A percentile compares a stretch with the other conserved stretches of the same genome.
These are phyloP conservation scores for Ogataea pignaliae DNA, from an alignment of 805 yeast species.

Conservation along the genomic window DNA sequence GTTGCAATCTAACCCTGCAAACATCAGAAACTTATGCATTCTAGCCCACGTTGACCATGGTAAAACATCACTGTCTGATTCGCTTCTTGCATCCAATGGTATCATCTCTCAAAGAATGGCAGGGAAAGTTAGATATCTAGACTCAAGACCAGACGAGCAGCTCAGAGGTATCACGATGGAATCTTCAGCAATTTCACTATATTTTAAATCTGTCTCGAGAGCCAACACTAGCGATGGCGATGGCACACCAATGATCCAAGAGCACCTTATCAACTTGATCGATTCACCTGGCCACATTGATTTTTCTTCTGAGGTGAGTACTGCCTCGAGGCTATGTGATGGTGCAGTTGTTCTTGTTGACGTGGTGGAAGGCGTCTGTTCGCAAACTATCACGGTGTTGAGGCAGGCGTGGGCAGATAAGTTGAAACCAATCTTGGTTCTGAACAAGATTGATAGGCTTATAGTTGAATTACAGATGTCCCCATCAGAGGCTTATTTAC, in stretches of 20 bases:
- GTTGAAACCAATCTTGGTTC: slow-evolving; percentile 78
- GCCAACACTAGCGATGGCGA: slow-evolving; percentile 5
- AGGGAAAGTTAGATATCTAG: slow-evolving; percentile 89
- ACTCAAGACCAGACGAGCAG: slow-evolving; percentile 94
- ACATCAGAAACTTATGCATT: slow-evolving; percentile 86
- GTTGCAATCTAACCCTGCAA: slow-evolving; percentile 64
- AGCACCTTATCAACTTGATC: slow-evolving; percentile 82
- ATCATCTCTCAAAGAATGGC: slow-evolving; percentile 93
- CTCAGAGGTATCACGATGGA: slow-evolving; percentile 97
- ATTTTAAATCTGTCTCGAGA: slow-evolving; percentile 61
- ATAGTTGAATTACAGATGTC: slow-evolving; percentile 76
- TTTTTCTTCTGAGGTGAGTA: slow-evolving; percentile 92
- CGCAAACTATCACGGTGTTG: slow-evolving; percentile 92
- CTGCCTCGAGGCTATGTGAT: slow-evolving; percentile 93
- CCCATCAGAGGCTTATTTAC: slow-evolving; percentile 81
- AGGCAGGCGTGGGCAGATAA: slow-evolving; percentile 96
- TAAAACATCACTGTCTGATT: slow-evolving; percentile 90
- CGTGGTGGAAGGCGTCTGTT: slow-evolving; percentile 97
- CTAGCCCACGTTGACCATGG: slow-evolving; percentile 99
- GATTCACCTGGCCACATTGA: slow-evolving; percentile 99
- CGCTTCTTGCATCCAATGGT: slow-evolving; percentile 90
- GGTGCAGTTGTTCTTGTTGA: slow-evolving; percentile 95
- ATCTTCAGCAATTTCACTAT: slow-evolving; percentile 90
- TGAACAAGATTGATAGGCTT: slow-evolving; percentile 88
- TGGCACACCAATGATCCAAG: slow-evolving; percentile 41